These are phyloP conservation scores for Elaphomyces granulatus DNA, from an alignment of 495 filamentous ascomycete genomes.

Conservation along the genomic window DNA sequence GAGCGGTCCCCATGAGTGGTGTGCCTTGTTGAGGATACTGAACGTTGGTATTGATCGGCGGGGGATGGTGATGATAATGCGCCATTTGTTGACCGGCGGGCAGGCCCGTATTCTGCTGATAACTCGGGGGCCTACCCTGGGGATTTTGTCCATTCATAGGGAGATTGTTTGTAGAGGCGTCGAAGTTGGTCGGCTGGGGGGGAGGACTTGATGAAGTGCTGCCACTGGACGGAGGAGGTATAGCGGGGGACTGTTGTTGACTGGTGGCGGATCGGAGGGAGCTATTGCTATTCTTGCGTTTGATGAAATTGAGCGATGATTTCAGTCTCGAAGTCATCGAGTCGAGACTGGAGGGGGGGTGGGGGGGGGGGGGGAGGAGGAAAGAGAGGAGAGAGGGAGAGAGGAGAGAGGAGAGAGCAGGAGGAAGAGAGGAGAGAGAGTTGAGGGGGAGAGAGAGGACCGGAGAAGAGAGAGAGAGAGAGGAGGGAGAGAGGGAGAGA, in stretches of 20 bases:
- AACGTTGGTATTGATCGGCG: constrained; percentile 52
- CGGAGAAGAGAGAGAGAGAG: constrained; percentile 4
- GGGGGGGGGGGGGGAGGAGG: not conserved
- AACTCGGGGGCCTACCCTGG: constrained; percentile 52
- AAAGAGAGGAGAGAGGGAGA: not conserved
- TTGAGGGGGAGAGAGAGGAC: constrained; percentile 3
- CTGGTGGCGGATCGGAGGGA: constrained; percentile 3
- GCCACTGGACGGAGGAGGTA: constrained; percentile 21
- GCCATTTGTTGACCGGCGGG: constrained; percentile 38
- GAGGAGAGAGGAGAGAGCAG: constrained; percentile 7
- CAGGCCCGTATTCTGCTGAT: constrained; percentile 44
- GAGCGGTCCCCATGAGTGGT: constrained; percentile 31
- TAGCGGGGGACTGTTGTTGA: constrained; percentile 8
- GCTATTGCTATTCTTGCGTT: constrained; percentile 25
- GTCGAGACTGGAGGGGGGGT: constrained; percentile 16
- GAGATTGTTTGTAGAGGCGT: constrained; percentile 37
- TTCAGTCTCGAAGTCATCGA: constrained; percentile 40
- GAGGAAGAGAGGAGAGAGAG: constrained; percentile 3
- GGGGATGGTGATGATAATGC: constrained; percentile 49
- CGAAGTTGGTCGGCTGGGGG: constrained; percentile 23
- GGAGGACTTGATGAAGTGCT: constrained; percentile 16
- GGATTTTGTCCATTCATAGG: constrained; percentile 35
- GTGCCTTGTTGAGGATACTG: constrained; percentile 40
- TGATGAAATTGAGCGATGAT: constrained; percentile 30
- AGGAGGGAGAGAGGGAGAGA: constrained; percentile 7